A percentile compares a stretch with the other conserved stretches of the same genome.
Conservation (phyloP, 2,329 filamentous ascomycete genomes). For the Aureobasidium sp. region DNA sequence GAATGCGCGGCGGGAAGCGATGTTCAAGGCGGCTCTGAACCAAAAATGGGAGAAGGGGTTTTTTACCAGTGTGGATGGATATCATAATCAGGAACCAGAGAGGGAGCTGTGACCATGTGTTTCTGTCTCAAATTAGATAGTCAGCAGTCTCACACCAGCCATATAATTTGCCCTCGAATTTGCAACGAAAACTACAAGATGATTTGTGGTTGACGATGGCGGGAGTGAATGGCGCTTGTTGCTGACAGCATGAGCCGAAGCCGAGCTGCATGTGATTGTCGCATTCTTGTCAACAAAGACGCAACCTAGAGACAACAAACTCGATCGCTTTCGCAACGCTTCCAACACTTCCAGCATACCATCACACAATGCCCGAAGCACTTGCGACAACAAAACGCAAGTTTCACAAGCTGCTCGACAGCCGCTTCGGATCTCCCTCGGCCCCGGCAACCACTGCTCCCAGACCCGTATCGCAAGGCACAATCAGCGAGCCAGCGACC, state of each 20-base stretch:
- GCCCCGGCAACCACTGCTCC: constrained; percentile 33
- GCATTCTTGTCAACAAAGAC: constrained; percentile 7
- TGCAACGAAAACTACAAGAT: neutral
- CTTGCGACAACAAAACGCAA: constrained; percentile 80
- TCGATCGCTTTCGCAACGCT: neutral
- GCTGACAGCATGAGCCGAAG: constrained; percentile 9
- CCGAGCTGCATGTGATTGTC: constrained; percentile 13
- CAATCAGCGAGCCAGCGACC: constrained; percentile 23
- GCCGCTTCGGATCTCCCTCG: constrained; percentile 41
- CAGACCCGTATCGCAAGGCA: constrained; percentile 19
- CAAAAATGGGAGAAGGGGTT: constrained; percentile 22
- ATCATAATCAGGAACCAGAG: constrained; percentile 23
- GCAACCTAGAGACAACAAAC: neutral
- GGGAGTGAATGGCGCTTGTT: neutral
- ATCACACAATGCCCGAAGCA: constrained; percentile 32
- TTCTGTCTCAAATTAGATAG: neutral
- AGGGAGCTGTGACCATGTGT: constrained; percentile 22
- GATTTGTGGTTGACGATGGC: neutral
- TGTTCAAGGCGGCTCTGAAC: constrained; percentile 24
- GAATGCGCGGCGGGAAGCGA: constrained; percentile 16
- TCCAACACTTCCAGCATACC: neutral
- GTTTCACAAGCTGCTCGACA: constrained; percentile 68
- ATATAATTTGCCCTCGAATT: too few species aligned
- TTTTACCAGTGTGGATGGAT: constrained; percentile 26
- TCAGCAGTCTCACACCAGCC: neutral